A percentile compares a stretch with the other conserved stretches of the same genome.
Conservation (phyloP, 83 land plant genomes). For the Larix sibirica region DNA sequence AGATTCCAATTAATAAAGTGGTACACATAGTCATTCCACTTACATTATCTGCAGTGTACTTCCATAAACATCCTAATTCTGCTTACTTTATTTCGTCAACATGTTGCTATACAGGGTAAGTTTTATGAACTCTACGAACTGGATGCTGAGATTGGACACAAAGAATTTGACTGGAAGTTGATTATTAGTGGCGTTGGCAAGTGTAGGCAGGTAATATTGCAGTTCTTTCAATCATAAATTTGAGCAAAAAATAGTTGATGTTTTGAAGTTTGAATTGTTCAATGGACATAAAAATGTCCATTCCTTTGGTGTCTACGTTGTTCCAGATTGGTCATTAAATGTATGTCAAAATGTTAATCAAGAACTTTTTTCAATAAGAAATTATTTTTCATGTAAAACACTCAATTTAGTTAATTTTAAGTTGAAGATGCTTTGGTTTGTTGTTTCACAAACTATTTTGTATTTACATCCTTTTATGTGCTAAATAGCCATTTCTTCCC, state of each 20-base stretch:
- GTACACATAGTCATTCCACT: not conserved
- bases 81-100: not conserved
- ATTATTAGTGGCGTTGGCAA: slow-evolving; percentile 93
- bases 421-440: no score
- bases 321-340: not conserved
- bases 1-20: not conserved
- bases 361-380: no score
- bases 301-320: no score
- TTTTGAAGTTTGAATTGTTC: not conserved
- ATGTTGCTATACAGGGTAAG: slow-evolving; percentile 66
- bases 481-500: no score
- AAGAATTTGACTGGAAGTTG: slow-evolving; percentile 97
- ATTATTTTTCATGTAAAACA: no score
- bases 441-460: no score
- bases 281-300: not conserved
- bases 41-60: not conserved
- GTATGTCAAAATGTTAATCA: not conserved
- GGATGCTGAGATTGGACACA: slow-evolving; percentile 98
- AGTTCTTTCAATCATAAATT: slow-evolving; percentile 7
- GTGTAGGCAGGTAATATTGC: slow-evolving; percentile 82
- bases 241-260: not conserved
- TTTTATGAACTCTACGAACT: slow-evolving; percentile 97
- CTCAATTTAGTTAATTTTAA: no score
- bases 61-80: not conserved
- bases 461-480: no score